phyloP scores from a whole-genome alignment of 495 filamentous ascomycete species.

The Geopyxis carbonaria region DNA sequence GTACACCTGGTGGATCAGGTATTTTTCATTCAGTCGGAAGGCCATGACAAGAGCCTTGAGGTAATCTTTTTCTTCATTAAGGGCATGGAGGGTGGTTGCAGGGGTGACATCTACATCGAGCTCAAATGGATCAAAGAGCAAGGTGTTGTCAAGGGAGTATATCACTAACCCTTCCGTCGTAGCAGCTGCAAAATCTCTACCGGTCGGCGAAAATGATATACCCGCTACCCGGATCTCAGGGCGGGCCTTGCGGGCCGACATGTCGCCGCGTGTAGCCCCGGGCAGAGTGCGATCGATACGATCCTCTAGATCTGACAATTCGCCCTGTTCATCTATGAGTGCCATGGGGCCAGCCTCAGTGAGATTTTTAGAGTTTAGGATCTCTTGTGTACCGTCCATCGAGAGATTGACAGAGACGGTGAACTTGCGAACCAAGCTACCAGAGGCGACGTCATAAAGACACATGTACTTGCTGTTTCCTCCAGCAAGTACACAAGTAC shows the following conservation, averaged over 20 bases:
- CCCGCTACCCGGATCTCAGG: conserved; percentile 76
- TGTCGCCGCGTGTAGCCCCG: conserved; percentile 71
- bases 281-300: conserved; percentile 73
- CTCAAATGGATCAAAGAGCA: conserved; percentile 88
- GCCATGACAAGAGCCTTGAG: conserved; percentile 91
- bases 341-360: conserved; percentile 78
- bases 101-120: conserved; percentile 86
- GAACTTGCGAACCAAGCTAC: conserved; percentile 81
- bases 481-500: conserved; percentile 70
- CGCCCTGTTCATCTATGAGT: conserved; percentile 70
- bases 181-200: conserved; percentile 81
- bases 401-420: conserved; percentile 88
- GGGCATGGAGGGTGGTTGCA: conserved; percentile 52
- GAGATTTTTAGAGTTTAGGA: conserved; percentile 75
- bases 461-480: conserved; percentile 98
- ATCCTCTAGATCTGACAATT: conserved; percentile 75
- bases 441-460: conserved; percentile 75
- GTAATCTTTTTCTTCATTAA: conserved; percentile 60
- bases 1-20: conserved; percentile 66
- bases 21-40: conserved; percentile 73
- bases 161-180: conserved; percentile 86
- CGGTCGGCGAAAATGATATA: conserved; percentile 74
- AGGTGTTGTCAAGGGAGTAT: conserved; percentile 65
- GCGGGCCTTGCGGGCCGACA: conserved; percentile 50
- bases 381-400: conserved; percentile 88